Conservation (phyloP, 2,329 filamentous ascomycete species). For the Colletotrichum theobromicola region DNA sequence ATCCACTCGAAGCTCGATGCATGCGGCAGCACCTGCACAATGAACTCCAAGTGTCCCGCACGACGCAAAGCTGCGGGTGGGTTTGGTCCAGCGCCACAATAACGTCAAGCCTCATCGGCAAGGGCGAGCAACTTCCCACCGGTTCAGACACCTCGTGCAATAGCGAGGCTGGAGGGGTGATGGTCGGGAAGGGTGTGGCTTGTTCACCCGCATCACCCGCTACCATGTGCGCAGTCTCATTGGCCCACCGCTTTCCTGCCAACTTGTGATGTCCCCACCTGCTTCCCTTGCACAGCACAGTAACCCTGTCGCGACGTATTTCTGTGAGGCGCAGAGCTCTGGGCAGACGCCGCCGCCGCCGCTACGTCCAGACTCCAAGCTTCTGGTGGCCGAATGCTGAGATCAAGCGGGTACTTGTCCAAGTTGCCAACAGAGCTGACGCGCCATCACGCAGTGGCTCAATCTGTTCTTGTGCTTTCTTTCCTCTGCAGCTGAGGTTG, state of each 20-base stretch:
- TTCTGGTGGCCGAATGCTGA: conserved; percentile 2
- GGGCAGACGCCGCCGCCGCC: conserved; percentile 19
- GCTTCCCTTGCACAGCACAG: not conserved
- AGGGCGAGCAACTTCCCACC: not conserved
- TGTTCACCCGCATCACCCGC: not conserved
- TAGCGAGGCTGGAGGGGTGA: conserved; percentile 17
- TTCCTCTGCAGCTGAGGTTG: not conserved
- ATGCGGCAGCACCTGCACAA: not conserved
- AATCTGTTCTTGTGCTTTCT: not conserved
- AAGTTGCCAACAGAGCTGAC: conserved; percentile 17
- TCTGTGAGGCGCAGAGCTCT: conserved; percentile 22
- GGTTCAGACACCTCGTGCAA: not conserved
- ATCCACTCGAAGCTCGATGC: conserved; percentile 7
- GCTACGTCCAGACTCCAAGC: conserved; percentile 16
- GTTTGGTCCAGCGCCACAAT: not conserved
- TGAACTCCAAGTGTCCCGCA: not conserved
- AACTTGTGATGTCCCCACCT: not conserved
- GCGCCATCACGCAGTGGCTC: conserved; percentile 5
- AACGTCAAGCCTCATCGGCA: not conserved
- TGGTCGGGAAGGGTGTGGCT: not conserved
- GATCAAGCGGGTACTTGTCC: conserved; percentile 12
- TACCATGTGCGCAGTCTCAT: not conserved
- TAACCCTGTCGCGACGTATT: conserved; percentile 19
- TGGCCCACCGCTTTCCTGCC: not conserved
- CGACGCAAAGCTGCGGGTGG: not conserved